phyloP scores from a whole-genome alignment of 2,329 filamentous ascomycete genomes.

The Beauveria brongniartii region DNA sequence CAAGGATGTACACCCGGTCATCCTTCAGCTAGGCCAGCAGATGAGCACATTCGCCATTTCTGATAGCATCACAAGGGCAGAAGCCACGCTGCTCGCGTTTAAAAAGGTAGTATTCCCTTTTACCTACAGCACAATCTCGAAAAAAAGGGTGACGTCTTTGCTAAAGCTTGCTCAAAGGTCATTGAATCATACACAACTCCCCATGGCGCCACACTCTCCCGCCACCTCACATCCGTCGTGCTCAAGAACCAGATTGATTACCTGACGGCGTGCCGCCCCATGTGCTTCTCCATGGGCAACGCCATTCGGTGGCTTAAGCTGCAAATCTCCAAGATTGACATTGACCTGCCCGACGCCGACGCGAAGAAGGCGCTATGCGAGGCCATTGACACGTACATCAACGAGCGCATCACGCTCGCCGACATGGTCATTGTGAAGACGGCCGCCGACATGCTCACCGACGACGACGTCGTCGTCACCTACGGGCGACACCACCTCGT shows the following conservation, averaged over 20 bases:
- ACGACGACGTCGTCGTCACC: constrained; percentile 77
- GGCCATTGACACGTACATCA: constrained; percentile 82
- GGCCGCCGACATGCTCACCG: constrained; percentile 65
- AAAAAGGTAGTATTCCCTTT: constrained; percentile 53
- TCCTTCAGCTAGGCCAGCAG: constrained; percentile 80
- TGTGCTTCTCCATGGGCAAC: constrained; percentile 96
- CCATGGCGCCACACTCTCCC: constrained; percentile 71
- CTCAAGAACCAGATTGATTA: constrained; percentile 95
- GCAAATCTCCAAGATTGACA: constrained; percentile 82
- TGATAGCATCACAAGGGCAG: constrained; percentile 80
- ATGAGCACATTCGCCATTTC: constrained; percentile 83
- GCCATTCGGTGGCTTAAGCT: constrained; percentile 92
- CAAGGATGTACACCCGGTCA: constrained; percentile 76
- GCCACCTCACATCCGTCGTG: constrained; percentile 84
- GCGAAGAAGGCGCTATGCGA: constrained; percentile 73
- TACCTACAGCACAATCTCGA: too few relatives aligned
- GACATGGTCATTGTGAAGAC: constrained; percentile 76
- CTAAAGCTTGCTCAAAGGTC: constrained; percentile 44
- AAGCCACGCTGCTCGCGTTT: constrained; percentile 82
- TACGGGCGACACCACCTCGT: constrained; percentile 83
- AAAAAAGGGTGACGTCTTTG: not conserved
- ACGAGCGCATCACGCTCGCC: constrained; percentile 80
- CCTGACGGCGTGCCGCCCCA: constrained; percentile 84
- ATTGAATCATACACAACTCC: constrained; percentile 92
- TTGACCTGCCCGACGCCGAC: constrained; percentile 70